These are phyloP conservation scores for Arachnomyces sp. DNA, from an alignment of 2,329 filamentous ascomycete genomes.

Conservation along the genomic window DNA sequence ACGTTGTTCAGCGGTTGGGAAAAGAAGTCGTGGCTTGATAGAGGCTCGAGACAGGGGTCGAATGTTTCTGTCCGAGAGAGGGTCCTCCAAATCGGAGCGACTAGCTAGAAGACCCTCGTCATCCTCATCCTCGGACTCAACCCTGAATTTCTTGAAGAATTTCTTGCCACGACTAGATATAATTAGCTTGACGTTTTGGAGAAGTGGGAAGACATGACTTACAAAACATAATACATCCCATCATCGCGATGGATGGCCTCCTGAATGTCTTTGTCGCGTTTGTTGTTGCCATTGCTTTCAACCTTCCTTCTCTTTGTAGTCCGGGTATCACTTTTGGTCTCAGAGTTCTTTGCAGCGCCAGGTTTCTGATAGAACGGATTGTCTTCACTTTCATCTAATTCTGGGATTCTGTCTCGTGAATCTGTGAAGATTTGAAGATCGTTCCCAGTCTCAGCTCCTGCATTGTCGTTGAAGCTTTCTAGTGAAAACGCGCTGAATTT, in stretches of 20 bases:
- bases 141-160: slow-evolving; percentile 50
- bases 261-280: slow-evolving; percentile 38
- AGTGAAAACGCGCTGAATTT: slow-evolving; percentile 40
- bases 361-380: slow-evolving; percentile 49
- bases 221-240: slow-evolving; percentile 57
- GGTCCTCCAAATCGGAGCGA: slow-evolving; percentile 32
- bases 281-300: slow-evolving; percentile 11
- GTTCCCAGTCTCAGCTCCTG: slow-evolving; percentile 23
- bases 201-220: slow-evolving; percentile 31
- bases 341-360: slow-evolving; percentile 18
- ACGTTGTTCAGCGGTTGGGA: slow-evolving; percentile 41
- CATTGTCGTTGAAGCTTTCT: slow-evolving; percentile 34
- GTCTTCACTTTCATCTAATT: slow-evolving; percentile 42
- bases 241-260: slow-evolving; percentile 45
- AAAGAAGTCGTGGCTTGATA: slow-evolving; percentile 55
- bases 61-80: slow-evolving; percentile 19
- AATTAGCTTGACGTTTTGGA: slow-evolving; percentile 1
- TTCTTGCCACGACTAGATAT: slow-evolving; percentile 52
- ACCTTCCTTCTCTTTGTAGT: slow-evolving; percentile 33
- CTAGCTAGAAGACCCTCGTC: slow-evolving; percentile 36
- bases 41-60: slow-evolving; percentile 51
- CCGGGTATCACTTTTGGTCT: slow-evolving; percentile 16
- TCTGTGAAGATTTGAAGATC: slow-evolving; percentile 56
- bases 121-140: slow-evolving; percentile 31
- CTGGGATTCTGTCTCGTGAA: slow-evolving; percentile 53